phyloP scores from a whole-genome alignment of 306 rosid genomes.

The Rubus idaeus region DNA sequence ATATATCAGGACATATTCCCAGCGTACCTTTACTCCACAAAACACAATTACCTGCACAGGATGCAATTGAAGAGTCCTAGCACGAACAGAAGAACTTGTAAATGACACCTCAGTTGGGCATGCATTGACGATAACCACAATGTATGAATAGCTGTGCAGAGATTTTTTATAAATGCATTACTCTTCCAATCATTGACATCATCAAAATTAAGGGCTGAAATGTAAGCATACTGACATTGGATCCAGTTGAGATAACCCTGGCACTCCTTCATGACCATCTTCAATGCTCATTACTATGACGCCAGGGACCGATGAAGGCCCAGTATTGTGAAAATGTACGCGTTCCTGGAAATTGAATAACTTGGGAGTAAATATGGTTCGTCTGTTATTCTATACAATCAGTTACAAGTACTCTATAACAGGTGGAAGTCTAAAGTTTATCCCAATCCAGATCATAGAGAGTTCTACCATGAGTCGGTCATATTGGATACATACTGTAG shows the following conservation, averaged over 20 bases:
- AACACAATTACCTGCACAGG: conserved; percentile 65
- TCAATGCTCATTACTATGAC: conserved; percentile 90
- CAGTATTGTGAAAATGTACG: conserved; percentile 76
- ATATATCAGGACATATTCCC: too few species aligned
- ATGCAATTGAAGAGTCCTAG: conserved; percentile 69
- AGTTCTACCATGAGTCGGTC: not conserved
- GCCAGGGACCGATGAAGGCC: conserved; percentile 59
- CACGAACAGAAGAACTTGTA: conserved; percentile 45
- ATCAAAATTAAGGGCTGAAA: conserved; percentile 11
- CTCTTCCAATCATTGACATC: conserved; percentile 12
- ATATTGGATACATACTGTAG: not conserved
- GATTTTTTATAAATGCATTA: conserved; percentile 17
- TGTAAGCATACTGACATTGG: conserved; percentile 57
- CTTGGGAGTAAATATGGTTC: conserved; percentile 19
- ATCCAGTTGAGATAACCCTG: conserved; percentile 85
- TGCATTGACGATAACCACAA: conserved; percentile 76
- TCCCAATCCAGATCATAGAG: not conserved
- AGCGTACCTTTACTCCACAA: not conserved
- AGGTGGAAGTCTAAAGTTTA: not conserved
- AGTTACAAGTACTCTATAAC: not conserved
- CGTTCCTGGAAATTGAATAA: conserved; percentile 46
- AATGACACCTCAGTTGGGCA: conserved; percentile 69
- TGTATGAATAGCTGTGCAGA: conserved; percentile 61
- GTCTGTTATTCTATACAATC: not conserved
- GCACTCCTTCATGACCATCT: conserved; percentile 73